Conservation (phyloP, 139 green algal species). For the Diplosphaera chodatii region DNA sequence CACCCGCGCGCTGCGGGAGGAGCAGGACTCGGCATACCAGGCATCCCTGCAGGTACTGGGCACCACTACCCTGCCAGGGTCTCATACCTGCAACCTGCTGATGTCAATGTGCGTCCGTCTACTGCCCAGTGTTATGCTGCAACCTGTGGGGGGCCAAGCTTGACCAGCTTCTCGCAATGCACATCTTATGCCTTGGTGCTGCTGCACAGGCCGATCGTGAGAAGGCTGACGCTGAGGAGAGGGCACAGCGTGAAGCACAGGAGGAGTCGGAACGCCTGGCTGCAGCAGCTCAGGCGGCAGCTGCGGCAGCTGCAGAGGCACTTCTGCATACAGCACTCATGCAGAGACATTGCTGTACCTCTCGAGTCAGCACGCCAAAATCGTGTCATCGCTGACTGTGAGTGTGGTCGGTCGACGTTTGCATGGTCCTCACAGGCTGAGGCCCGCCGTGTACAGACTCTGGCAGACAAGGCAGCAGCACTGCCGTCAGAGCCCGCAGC, state of each 20-base stretch:
- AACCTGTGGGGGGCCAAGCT: no score
- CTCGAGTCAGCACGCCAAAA: no score
- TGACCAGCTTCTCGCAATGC: no score
- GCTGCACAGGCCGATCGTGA: slow-evolving; percentile 15
- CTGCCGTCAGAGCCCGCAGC: slow-evolving; percentile 34
- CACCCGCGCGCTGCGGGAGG: slow-evolving; percentile 34
- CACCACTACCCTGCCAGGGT: no score
- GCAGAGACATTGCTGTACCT: no score
- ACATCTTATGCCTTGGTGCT: no score
- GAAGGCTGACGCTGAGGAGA: slow-evolving; percentile 24
- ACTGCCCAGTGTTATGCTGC: no score
- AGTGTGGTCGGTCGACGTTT: no score
- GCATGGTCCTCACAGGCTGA: background rate
- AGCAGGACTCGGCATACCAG: slow-evolving; percentile 72
- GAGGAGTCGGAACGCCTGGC: background rate
- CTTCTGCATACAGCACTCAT: no score
- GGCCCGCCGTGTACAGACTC: background rate
- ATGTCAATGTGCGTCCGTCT: no score
- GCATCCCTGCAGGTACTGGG: slow-evolving; percentile 66
- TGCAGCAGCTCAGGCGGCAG: background rate
- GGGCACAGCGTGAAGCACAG: slow-evolving; percentile 14
- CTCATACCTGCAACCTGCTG: no score
- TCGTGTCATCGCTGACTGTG: no score
- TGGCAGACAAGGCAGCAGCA: background rate
- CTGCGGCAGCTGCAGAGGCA: background rate